Conservation (phyloP, 1,284 basidiomycete genomes). For the Sphaerobolus stellatus region DNA sequence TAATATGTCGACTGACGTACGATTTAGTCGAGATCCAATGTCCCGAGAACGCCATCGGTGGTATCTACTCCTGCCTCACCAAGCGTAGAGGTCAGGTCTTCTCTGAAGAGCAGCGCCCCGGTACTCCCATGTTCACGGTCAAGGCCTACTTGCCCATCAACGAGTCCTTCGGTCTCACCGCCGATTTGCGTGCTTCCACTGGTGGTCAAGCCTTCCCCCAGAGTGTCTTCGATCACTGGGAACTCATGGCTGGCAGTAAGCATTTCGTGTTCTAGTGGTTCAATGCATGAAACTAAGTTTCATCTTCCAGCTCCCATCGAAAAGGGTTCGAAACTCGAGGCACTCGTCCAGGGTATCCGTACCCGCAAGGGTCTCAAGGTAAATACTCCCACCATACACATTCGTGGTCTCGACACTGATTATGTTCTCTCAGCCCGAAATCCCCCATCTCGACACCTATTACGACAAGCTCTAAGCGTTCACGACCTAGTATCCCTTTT, state of each 20-base stretch:
- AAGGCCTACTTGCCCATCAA: slow-evolving; percentile 97
- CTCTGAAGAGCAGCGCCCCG: slow-evolving; percentile 94
- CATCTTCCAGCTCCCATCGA: slow-evolving; percentile 63
- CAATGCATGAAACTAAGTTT: slow-evolving; percentile 1
- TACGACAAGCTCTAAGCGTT: slow-evolving; percentile 87
- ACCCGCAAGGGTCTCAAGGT: slow-evolving; percentile 92
- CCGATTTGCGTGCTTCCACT: slow-evolving; percentile 90
- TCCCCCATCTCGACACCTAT: slow-evolving; percentile 83
- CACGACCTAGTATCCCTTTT: too few species aligned
- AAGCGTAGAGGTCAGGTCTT: slow-evolving; percentile 99
- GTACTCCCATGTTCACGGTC: slow-evolving; percentile 99
- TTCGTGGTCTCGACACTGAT: slow-evolving; percentile 5
- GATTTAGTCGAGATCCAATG: slow-evolving; percentile 91
- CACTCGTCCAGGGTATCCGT: slow-evolving; percentile 83
- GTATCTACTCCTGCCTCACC: slow-evolving; percentile 96
- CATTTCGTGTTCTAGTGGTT: slow-evolving; percentile 14
- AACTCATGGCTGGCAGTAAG: slow-evolving; percentile 78
- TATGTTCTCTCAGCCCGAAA: slow-evolving; percentile 60
- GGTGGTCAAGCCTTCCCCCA: slow-evolving; percentile 99
- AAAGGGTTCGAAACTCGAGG: slow-evolving; percentile 88
- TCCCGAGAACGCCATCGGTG: slow-evolving; percentile 96
- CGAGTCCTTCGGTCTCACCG: slow-evolving; percentile 99
- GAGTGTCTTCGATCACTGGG: slow-evolving; percentile 92
- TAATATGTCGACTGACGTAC: slow-evolving; percentile 9
- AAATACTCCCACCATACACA: slow-evolving; percentile 21